phyloP scores from a whole-genome alignment of 2,329 filamentous ascomycete genomes.

The Metarhizium anisopliae region DNA sequence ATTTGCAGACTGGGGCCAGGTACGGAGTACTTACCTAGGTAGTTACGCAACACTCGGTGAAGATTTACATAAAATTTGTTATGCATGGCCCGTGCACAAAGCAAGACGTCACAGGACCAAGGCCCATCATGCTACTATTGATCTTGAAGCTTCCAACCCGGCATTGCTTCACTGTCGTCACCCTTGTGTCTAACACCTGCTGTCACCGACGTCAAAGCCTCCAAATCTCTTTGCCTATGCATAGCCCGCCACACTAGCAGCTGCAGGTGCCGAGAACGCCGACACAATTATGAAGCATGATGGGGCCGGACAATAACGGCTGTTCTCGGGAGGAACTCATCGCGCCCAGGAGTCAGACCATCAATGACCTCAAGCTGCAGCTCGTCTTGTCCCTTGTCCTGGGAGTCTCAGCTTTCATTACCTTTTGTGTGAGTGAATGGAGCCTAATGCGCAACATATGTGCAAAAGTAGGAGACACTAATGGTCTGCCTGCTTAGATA shows the following conservation, averaged over 20 bases:
- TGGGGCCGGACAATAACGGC: conserved; percentile 6
- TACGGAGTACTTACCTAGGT: no score
- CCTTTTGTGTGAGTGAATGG: conserved; percentile 58
- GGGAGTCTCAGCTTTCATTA: conserved; percentile 61
- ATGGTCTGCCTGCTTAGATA: conserved; percentile 39
- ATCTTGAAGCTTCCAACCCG: no score
- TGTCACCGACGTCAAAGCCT: not conserved
- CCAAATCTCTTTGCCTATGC: not conserved
- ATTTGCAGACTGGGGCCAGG: no score
- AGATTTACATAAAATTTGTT: not conserved
- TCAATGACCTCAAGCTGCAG: conserved; percentile 51
- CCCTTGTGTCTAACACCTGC: no score
- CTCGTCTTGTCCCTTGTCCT: conserved; percentile 63
- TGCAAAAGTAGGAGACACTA: not conserved
- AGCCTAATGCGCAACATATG: not conserved
- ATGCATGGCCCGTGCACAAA: conserved; percentile 1
- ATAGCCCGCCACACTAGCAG: not conserved
- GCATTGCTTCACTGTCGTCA: not conserved
- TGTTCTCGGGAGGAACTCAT: conserved; percentile 16
- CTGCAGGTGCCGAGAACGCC: not conserved
- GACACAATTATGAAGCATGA: conserved; percentile 4
- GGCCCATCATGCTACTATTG: no score
- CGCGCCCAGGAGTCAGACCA: conserved; percentile 14
- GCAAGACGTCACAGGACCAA: conserved; percentile 2
- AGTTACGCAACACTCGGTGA: no score